Base-by-base conservation (phyloP, 495 filamentous ascomycete species). In the Penicillium macrosclerotiorum region DNA sequence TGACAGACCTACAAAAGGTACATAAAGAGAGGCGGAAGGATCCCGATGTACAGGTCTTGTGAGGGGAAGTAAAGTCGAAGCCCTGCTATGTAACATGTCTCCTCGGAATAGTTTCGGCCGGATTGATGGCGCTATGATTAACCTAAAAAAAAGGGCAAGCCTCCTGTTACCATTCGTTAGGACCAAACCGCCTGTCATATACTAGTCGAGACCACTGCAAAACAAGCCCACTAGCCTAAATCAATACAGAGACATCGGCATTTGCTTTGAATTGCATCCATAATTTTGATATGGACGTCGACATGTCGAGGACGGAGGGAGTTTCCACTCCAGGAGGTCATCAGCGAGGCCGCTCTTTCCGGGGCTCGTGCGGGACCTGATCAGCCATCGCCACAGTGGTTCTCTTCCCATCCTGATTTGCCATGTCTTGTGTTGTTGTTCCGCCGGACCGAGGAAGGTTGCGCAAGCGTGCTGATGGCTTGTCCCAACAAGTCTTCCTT, bases 161-260 rank as follows among this genome's bases (percentile, higher is more conserved):
- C 8, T 24, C 11, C 18, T 19, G 8, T 13, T n/a, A 38, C n/a
- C 19, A 37, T 30, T 8, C 17, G 7, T 36, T 16, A 24, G 22
- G 36, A 35, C 31, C 14, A 16, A 41, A 23, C 43, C 25, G 43
- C 30, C 37, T 42, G 30, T 48, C 45, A 48, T 36, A 48, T 48
- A 31, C 37, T 32, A 16, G 30, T 22, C 23, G 13, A 27, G 14
- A 16, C n/a, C n/a, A n/a, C 37, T 25, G 38, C 24, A 35, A 35
- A 29, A 34, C 16, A 37, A 32, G 22, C 32, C 16, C 31, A 41
- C 23, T 12, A 6, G 20, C 20, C n/a, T 18, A 12, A 34, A 26
- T 24, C n/a, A 13, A 24, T 16, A 34, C 31, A 36, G 34, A 36
- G n/a, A n/a, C n/a, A n/a, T n/a, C n/a, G n/a, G n/a, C n/a, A n/a